A percentile compares a stretch with the other conserved stretches of the same genome.
These are phyloP conservation scores for Malassezia cuniculi DNA, from an alignment of 1,284 basidiomycete species.

Conservation along the genomic window DNA sequence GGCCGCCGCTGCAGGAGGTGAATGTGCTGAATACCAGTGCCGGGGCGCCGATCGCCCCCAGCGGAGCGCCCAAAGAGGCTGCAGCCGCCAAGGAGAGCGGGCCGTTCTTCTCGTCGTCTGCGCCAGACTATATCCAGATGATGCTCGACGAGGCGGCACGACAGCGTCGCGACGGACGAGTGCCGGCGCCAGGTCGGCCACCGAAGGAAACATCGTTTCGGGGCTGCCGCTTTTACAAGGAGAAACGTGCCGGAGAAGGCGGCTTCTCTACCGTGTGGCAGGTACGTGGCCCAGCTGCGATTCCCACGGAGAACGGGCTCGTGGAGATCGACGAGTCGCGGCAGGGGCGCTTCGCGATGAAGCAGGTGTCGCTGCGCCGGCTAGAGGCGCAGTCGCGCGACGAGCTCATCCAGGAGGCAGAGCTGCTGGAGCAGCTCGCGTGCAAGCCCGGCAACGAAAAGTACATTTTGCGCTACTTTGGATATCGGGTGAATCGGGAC, in stretches of 20 bases:
- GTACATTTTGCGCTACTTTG: constrained; percentile 41
- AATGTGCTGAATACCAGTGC: no score
- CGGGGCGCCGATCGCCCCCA: no score
- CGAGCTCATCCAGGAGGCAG: constrained; percentile 40
- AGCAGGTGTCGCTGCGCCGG: constrained; percentile 39
- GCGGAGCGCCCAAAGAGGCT: no score
- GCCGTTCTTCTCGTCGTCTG: background rate
- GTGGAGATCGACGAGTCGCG: constrained; percentile 29
- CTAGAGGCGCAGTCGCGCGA: constrained; percentile 36
- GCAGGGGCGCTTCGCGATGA: constrained; percentile 42
- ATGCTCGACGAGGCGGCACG: background rate
- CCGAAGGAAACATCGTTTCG: constrained; percentile 26
- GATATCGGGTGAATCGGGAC: constrained; percentile 31
- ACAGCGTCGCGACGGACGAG: background rate
- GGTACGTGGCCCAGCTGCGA: constrained; percentile 28
- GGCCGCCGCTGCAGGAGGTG: constrained; percentile 16
- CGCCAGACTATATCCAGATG: background rate
- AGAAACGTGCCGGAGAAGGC: constrained; percentile 32
- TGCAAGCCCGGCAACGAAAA: constrained; percentile 28
- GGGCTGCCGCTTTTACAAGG: constrained; percentile 33
- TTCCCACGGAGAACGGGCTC: constrained; percentile 23
- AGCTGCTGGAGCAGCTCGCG: constrained; percentile 31
- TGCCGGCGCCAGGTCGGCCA: background rate
- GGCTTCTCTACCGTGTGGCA: constrained; percentile 43
- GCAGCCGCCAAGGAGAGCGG: constrained; percentile 3